Evolutionary conservation across 371 early-diverging fungal genomes (phyloP).

Genomic region (Paraphysoderma sedebokerense): DNA sequence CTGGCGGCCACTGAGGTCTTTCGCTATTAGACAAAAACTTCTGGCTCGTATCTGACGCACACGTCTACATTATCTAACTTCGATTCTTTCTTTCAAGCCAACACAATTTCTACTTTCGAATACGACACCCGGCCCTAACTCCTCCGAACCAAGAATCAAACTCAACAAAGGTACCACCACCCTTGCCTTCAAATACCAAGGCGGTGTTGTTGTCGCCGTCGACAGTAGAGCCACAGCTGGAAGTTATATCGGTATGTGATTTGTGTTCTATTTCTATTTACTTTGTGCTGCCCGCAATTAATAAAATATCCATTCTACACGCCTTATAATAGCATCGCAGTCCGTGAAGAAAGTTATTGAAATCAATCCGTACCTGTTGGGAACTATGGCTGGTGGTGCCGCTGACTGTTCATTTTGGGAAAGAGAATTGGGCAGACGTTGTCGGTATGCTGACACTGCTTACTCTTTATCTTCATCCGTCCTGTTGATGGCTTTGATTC

Average conservation of each 20-base stretch:
- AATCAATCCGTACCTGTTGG: slow-evolving; percentile 97
- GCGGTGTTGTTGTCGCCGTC: slow-evolving; percentile 96
- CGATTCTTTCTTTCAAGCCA: slow-evolving; percentile 17
- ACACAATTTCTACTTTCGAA: slow-evolving; percentile 24
- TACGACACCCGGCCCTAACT: slow-evolving; percentile 24
- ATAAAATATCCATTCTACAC: slow-evolving; percentile 1
- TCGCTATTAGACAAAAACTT: no score
- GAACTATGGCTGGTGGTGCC: slow-evolving; percentile 99
- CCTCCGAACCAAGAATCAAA: slow-evolving; percentile 40
- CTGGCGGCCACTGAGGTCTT: no score
- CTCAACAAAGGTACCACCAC: slow-evolving; percentile 99
- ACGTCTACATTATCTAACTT: neutral
- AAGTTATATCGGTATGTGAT: slow-evolving; percentile 74
- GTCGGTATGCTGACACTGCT: slow-evolving; percentile 33
- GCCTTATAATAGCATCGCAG: slow-evolving; percentile 62
- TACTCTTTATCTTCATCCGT: neutral
- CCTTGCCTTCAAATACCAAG: slow-evolving; percentile 93
- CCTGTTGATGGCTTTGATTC: neutral
- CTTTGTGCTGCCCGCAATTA: neutral
- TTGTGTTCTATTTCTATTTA: neutral
- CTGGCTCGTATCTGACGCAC: no score
- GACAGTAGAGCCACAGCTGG: slow-evolving; percentile 99
- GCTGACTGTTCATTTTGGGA: slow-evolving; percentile 99
- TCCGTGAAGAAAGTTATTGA: slow-evolving; percentile 99
- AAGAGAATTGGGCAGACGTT: slow-evolving; percentile 92